These are phyloP conservation scores for Termitomyces sp. DNA, from an alignment of 768 basidiomycete genomes.

Conservation along the genomic window DNA sequence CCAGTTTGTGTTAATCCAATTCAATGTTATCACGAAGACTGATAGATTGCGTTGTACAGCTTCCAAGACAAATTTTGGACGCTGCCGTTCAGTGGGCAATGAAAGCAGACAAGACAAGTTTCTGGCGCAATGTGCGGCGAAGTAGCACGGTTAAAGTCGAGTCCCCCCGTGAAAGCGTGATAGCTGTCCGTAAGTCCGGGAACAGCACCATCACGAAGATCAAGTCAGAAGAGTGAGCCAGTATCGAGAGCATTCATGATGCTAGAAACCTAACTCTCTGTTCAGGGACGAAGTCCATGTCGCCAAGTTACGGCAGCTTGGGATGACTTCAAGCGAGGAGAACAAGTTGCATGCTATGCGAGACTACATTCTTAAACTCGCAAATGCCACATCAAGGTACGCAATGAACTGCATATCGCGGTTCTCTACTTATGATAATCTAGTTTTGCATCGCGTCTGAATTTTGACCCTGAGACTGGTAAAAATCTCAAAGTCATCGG, in stretches of 20 bases:
- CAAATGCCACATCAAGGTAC: slow-evolving; percentile 75
- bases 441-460: slow-evolving; percentile 68
- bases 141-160: slow-evolving; percentile 45
- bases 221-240: slow-evolving; percentile 76
- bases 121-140: slow-evolving; percentile 66
- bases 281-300: slow-evolving; percentile 76
- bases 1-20: slow-evolving; percentile 52
- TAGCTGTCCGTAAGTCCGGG: slow-evolving; percentile 56
- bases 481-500: slow-evolving; percentile 60
- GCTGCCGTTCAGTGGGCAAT: slow-evolving; percentile 87
- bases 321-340: slow-evolving; percentile 82
- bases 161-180: slow-evolving; percentile 70
- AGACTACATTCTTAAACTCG: slow-evolving; percentile 84
- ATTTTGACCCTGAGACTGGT: slow-evolving; percentile 59
- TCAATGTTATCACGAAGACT: not conserved
- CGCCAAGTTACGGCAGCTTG: slow-evolving; percentile 78
- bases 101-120: slow-evolving; percentile 74
- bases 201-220: slow-evolving; percentile 41
- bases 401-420: slow-evolving; percentile 8
- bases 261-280: slow-evolving; percentile 6
- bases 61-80: slow-evolving; percentile 72
- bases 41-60: slow-evolving; percentile 38
- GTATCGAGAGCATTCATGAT: not conserved
- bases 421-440: not conserved
- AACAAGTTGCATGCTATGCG: slow-evolving; percentile 83